Evolutionary conservation across 2,329 filamentous ascomycete species (phyloP).

Genomic region (Beauveria varroae): DNA sequence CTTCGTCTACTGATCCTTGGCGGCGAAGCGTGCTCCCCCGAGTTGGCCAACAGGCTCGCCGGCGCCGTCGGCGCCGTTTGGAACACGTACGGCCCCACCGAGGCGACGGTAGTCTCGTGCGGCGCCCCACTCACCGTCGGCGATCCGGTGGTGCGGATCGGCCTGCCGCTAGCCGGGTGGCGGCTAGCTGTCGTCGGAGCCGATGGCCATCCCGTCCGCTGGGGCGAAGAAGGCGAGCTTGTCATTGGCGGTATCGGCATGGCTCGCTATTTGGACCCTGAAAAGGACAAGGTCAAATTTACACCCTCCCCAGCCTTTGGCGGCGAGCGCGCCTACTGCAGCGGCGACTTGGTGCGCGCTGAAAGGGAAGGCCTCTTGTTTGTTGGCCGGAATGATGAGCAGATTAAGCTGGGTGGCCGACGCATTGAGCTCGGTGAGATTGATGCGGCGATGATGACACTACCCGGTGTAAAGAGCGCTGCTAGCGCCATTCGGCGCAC

Average conservation of each 20-base stretch:
- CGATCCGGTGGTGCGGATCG: constrained; percentile 15
- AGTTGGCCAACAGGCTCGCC: constrained; percentile 15
- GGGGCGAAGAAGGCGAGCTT: constrained; percentile 20
- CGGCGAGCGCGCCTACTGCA: constrained; percentile 19
- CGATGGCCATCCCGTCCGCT: constrained; percentile 35
- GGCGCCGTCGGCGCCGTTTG: constrained; percentile 15
- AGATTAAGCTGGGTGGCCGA: constrained; percentile 23
- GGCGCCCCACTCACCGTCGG: constrained; percentile 15
- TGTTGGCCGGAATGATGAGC: constrained; percentile 21
- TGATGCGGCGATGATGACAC: constrained; percentile 16
- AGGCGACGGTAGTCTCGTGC: constrained; percentile 18
- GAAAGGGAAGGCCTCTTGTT: constrained; percentile 17
- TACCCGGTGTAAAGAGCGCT: constrained; percentile 16
- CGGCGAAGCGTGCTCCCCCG: constrained; percentile 17
- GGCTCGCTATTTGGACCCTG: constrained; percentile 17
- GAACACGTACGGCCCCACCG: constrained; percentile 21
- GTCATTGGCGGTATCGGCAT: constrained; percentile 19
- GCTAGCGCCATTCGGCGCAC: constrained; percentile 15
- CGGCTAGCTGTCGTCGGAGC: constrained; percentile 23
- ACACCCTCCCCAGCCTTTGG: constrained; percentile 14
- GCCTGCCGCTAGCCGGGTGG: constrained; percentile 17
- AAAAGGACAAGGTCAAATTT: constrained; percentile 17
- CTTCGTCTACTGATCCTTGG: constrained; percentile 18
- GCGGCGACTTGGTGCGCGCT: constrained; percentile 19
- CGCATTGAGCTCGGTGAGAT: constrained; percentile 22